Evolutionary conservation across 768 basidiomycete species (phyloP).

Genomic region (Porphyrellus cyaneotinctus): DNA sequence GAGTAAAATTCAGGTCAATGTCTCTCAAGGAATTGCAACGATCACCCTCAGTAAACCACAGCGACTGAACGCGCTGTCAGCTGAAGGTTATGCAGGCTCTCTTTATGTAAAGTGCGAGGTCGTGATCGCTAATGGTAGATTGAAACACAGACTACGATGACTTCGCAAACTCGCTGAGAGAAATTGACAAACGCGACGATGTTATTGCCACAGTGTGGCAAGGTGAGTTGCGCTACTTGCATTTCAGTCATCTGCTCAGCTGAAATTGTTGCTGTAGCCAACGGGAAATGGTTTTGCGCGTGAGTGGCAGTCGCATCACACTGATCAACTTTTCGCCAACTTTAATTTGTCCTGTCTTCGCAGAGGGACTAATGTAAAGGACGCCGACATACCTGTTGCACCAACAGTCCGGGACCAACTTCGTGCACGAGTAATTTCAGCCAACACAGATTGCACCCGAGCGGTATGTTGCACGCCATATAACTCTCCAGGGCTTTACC

Average conservation of each 20-base stretch:
- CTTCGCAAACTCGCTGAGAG: slow-evolving; percentile 54
- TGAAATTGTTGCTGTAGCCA: slow-evolving; percentile 36
- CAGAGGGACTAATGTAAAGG: slow-evolving; percentile 59
- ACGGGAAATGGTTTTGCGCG: slow-evolving; percentile 73
- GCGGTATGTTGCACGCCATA: slow-evolving; percentile 43
- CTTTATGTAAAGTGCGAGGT: neutral
- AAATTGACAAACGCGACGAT: slow-evolving; percentile 55
- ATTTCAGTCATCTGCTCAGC: neutral
- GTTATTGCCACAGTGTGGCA: slow-evolving; percentile 67
- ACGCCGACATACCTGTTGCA: slow-evolving; percentile 4
- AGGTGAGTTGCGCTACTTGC: slow-evolving; percentile 34
- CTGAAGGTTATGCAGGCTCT: slow-evolving; percentile 39
- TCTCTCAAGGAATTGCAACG: slow-evolving; percentile 59
- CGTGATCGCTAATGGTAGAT: neutral
- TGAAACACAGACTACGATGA: slow-evolving; percentile 51
- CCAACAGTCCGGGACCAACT: slow-evolving; percentile 44
- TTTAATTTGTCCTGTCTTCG: neutral
- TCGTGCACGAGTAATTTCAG: slow-evolving; percentile 41
- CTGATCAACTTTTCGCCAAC: neutral
- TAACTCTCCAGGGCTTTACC: neutral
- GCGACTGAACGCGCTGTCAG: slow-evolving; percentile 56
- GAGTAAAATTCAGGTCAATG: slow-evolving; percentile 43
- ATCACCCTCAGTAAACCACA: slow-evolving; percentile 62
- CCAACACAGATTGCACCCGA: slow-evolving; percentile 57
- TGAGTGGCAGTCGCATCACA: slow-evolving; percentile 32